Conservation (phyloP, 306 rosid genomes). For the Cajanus cajan region DNA sequence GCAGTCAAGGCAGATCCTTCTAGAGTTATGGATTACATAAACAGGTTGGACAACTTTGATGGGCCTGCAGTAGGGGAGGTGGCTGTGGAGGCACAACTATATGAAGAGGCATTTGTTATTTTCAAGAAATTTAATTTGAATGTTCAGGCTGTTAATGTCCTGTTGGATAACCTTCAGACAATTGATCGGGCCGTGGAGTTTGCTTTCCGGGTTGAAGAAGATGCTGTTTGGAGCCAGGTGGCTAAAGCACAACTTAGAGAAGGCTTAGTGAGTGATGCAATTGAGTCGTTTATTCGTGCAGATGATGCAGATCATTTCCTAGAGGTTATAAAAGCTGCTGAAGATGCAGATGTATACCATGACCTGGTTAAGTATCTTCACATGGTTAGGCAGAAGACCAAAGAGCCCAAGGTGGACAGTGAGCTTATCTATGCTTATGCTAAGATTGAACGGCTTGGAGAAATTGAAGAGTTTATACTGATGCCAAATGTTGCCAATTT, state of each 20-base stretch:
- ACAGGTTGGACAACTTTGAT: constrained; percentile 88
- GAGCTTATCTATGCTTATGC: constrained; percentile 97
- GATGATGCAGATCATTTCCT: constrained; percentile 85
- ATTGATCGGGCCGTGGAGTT: constrained; percentile 93
- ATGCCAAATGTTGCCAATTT: constrained; percentile 97
- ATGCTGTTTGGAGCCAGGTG: constrained; percentile 99
- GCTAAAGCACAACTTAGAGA: constrained; percentile 90
- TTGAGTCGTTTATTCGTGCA: constrained; percentile 93
- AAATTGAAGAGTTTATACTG: constrained; percentile 88
- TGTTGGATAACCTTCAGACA: constrained; percentile 71
- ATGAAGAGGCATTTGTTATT: constrained; percentile 82
- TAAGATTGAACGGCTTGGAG: constrained; percentile 87
- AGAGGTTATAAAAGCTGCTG: constrained; percentile 87
- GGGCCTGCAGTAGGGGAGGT: constrained; percentile 99
- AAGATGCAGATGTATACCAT: constrained; percentile 75
- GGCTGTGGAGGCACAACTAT: constrained; percentile 90
- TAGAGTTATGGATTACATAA: constrained; percentile 95
- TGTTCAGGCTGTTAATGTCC: constrained; percentile 87
- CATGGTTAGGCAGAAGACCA: constrained; percentile 90
- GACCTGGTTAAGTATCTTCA: constrained; percentile 85
- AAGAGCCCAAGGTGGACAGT: constrained; percentile 93
- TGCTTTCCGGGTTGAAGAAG: constrained; percentile 95
- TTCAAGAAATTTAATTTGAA: constrained; percentile 95
- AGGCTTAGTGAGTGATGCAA: constrained; percentile 90
- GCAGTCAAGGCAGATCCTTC: constrained; percentile 97